phyloP scores from a whole-genome alignment of 768 basidiomycete genomes.

The Collybia nuda region DNA sequence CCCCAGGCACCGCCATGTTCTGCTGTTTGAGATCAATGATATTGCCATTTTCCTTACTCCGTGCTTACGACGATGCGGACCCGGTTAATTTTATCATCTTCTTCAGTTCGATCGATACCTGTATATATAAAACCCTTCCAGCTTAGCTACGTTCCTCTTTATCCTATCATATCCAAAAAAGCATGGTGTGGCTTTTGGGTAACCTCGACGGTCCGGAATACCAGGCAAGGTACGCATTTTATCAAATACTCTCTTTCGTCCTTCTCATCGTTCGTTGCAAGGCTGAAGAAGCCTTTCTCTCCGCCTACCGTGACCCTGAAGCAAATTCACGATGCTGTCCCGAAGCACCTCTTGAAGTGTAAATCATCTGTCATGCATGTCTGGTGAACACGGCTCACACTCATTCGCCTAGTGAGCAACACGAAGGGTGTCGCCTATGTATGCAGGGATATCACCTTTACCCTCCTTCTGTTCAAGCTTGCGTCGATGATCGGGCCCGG shows the following conservation, averaged over 20 bases:
- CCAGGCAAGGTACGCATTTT: slow-evolving; percentile 29
- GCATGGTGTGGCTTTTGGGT: slow-evolving; percentile 21
- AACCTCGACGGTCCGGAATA: slow-evolving; percentile 39
- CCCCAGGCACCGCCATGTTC: too few species aligned
- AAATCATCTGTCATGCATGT: slow-evolving; percentile 6
- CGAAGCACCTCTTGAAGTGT: slow-evolving; percentile 49
- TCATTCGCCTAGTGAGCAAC: slow-evolving; percentile 29
- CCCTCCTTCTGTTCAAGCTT: slow-evolving; percentile 40
- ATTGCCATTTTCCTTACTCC: too few species aligned
- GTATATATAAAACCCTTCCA: slow-evolving; percentile 7
- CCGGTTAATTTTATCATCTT: background rate
- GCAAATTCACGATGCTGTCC: slow-evolving; percentile 55
- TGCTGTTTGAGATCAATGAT: too few species aligned
- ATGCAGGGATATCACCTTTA: slow-evolving; percentile 42
- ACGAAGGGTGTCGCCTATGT: slow-evolving; percentile 41
- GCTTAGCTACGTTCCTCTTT: background rate
- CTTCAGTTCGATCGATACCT: background rate
- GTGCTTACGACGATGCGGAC: too few species aligned
- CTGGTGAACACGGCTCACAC: background rate
- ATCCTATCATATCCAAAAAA: slow-evolving; percentile 6
- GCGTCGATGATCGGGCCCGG: slow-evolving; percentile 42
- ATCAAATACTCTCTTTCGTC: background rate
- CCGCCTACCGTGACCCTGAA: slow-evolving; percentile 51
- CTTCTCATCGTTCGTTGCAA: slow-evolving; percentile 12
- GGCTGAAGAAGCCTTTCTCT: slow-evolving; percentile 42